Conservation (phyloP, 2,329 filamentous ascomycete genomes). For the Allantophomopsis lycopodina region DNA sequence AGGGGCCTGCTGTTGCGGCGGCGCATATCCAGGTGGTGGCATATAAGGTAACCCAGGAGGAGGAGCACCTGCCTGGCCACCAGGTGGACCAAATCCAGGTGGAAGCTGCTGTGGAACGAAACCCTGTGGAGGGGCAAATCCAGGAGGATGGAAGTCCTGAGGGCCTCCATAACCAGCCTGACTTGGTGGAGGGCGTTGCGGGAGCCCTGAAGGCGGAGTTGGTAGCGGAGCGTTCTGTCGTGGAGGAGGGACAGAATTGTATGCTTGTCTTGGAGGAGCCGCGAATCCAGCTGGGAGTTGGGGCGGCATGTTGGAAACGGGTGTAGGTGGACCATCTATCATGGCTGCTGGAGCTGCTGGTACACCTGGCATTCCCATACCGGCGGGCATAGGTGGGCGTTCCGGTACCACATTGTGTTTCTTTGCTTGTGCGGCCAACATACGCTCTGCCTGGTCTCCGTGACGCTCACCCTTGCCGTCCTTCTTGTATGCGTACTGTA, state of each 20-base stretch:
- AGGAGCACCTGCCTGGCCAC: conserved; percentile 13
- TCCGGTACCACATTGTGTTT: conserved; percentile 86
- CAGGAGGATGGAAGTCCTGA: conserved; percentile 30
- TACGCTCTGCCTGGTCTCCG: conserved; percentile 84
- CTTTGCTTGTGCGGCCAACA: conserved; percentile 82
- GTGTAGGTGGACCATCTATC: conserved; percentile 13
- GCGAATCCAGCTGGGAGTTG: conserved; percentile 14
- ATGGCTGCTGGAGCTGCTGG: conserved; percentile 25
- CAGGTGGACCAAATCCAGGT: conserved; percentile 28
- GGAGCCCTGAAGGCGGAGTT: conserved; percentile 36
- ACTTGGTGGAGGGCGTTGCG: conserved; percentile 56
- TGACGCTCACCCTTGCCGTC: conserved; percentile 95
- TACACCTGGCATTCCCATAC: conserved; percentile 25
- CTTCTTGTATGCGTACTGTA: conserved; percentile 99
- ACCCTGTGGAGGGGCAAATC: conserved; percentile 29
- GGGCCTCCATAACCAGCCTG: conserved; percentile 57
- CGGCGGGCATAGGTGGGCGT: conserved; percentile 21
- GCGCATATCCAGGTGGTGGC: conserved; percentile 13
- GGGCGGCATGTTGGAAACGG: conserved; percentile 4
- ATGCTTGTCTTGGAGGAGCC: conserved; percentile 9
- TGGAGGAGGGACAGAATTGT: conserved; percentile 18
- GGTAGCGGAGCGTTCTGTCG: conserved; percentile 37
- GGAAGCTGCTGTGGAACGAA: conserved; percentile 28
- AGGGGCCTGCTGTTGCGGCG: conserved; percentile 12
- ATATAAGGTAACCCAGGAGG: conserved; percentile 5